These are phyloP conservation scores for Berberis thunbergii DNA, from an alignment of 164 flowering plant genomes.

Conservation along the genomic window DNA sequence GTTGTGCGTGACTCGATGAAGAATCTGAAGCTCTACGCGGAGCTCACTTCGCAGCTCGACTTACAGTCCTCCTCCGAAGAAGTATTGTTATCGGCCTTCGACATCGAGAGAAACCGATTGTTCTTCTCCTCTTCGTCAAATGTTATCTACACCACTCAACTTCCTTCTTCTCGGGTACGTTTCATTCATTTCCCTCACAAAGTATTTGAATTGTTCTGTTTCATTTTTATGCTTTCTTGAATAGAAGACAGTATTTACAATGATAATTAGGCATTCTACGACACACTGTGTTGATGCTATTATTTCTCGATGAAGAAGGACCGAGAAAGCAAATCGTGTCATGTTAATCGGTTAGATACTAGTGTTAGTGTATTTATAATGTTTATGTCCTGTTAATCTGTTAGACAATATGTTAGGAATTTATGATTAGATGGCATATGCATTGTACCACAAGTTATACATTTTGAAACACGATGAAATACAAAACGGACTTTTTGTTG, in stretches of 20 bases:
- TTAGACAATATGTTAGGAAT: no score
- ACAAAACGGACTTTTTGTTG: no score
- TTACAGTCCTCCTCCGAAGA: constrained; percentile 48
- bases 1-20: constrained; percentile 35
- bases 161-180: constrained; percentile 51
- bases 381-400: no score
- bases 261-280: no score
- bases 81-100: constrained; percentile 51
- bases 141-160: constrained; percentile 43
- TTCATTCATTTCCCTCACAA: not conserved
- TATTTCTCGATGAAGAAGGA: no score
- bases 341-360: no score
- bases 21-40: constrained; percentile 63
- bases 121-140: constrained; percentile 83
- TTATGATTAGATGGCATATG: no score
- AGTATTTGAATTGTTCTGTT: not conserved
- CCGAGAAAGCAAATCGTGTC: no score
- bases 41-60: constrained; percentile 29
- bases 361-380: no score
- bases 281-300: no score
- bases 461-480: no score
- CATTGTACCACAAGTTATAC: no score
- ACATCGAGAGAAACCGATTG: constrained; percentile 70
- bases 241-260: not conserved
- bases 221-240: not conserved